phyloP scores from a whole-genome alignment of 2,329 filamentous ascomycete species.

The Fusarium tricinctum region DNA sequence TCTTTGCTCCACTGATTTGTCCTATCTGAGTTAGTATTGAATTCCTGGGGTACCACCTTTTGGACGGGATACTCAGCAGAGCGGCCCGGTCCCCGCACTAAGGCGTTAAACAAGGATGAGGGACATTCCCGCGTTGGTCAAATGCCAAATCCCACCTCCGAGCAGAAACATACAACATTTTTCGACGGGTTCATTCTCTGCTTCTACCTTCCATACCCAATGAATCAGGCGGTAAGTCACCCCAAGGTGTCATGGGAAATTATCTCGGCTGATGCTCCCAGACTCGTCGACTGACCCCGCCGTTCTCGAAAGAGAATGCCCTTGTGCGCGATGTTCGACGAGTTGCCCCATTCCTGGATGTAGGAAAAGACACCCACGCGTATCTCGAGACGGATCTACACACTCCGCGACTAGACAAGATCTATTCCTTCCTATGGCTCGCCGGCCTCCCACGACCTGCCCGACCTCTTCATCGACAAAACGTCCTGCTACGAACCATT shows the following conservation, averaged over 20 bases:
- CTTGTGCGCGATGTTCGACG: not conserved
- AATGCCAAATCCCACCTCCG: too few relatives aligned
- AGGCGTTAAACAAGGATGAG: too few relatives aligned
- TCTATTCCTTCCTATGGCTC: not conserved
- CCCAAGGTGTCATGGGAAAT: not conserved
- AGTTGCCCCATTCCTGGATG: not conserved
- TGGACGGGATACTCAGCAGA: too few relatives aligned
- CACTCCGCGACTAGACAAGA: not conserved
- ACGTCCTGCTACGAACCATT: not conserved
- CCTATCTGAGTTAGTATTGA: too few relatives aligned
- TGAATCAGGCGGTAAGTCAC: not conserved
- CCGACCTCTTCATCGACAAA: not conserved
- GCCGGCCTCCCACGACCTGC: not conserved
- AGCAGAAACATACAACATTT: too few relatives aligned
- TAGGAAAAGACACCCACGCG: not conserved
- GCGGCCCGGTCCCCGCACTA: too few relatives aligned
- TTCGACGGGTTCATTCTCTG: too few relatives aligned
- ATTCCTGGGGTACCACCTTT: too few relatives aligned
- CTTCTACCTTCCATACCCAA: not conserved
- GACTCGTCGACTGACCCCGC: not conserved
- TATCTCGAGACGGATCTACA: not conserved
- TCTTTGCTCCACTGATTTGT: too few relatives aligned
- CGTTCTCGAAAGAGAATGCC: not conserved
- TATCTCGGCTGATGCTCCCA: not conserved
- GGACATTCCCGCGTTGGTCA: too few relatives aligned